Conservation (phyloP, 2,329 filamentous ascomycete species). For the Claviceps pazoutovae region DNA sequence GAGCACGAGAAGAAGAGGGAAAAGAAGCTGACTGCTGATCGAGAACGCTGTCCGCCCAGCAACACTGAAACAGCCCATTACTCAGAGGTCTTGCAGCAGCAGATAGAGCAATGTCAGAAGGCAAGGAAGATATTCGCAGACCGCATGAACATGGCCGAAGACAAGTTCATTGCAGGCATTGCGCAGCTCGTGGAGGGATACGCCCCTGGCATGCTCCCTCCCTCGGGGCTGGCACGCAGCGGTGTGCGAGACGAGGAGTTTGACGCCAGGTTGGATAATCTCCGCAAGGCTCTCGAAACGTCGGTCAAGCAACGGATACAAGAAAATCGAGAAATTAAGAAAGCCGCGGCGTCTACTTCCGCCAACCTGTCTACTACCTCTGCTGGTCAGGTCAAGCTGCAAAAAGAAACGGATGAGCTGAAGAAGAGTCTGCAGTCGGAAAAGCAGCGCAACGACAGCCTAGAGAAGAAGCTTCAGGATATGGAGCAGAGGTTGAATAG, state of each 20-base stretch:
- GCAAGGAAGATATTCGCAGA: slow-evolving; percentile 5
- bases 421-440: slow-evolving; percentile 2
- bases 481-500: slow-evolving; percentile 6
- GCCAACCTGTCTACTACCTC: not conserved
- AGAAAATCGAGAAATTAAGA: not conserved
- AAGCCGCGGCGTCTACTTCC: not conserved
- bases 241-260: not conserved
- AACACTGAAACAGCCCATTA: slow-evolving; percentile 12
- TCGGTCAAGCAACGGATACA: not conserved
- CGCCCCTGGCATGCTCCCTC: not conserved
- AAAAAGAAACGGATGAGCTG: slow-evolving; percentile 2
- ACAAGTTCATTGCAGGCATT: slow-evolving; percentile 1
- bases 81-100: slow-evolving; percentile 8
- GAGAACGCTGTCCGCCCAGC: slow-evolving; percentile 7
- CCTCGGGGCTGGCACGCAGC: not conserved
- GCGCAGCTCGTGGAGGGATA: not conserved
- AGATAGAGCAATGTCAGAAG: slow-evolving; percentile 7
- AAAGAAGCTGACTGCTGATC: slow-evolving; percentile 8
- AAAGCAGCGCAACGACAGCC: slow-evolving; percentile 5
- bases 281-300: not conserved
- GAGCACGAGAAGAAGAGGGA: slow-evolving; percentile 9
- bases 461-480: slow-evolving; percentile 15
- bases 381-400: not conserved
- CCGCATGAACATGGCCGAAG: slow-evolving; percentile 4
- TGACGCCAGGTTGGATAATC: not conserved